phyloP scores from a whole-genome alignment of 2,329 filamentous ascomycete species.

The Paraphaeosphaeria sporulosa region DNA sequence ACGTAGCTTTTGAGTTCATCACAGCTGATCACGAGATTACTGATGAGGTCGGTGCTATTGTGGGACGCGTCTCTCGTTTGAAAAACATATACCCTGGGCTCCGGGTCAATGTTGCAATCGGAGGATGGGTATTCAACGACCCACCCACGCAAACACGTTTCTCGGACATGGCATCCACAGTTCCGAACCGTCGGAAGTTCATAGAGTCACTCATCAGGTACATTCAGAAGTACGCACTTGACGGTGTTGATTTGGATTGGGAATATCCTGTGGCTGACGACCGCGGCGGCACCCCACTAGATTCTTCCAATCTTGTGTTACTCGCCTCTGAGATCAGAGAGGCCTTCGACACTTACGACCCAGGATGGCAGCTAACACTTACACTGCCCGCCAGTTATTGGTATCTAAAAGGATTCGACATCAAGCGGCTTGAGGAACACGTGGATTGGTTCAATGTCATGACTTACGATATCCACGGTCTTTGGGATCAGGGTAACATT shows the following conservation, averaged over 20 bases:
- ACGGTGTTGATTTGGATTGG: constrained; percentile 58
- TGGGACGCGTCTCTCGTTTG: constrained; percentile 18
- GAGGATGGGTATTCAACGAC: constrained; percentile 55
- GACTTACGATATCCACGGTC: constrained; percentile 56
- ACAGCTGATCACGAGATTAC: neutral
- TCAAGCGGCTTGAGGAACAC: constrained; percentile 22
- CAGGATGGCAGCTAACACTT: constrained; percentile 17
- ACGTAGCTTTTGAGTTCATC: neutral
- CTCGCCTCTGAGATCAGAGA: no score
- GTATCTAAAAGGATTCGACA: constrained; percentile 34
- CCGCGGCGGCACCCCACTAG: neutral
- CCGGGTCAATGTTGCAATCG: constrained; percentile 49
- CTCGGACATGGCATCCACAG: constrained; percentile 33
- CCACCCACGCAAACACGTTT: constrained; percentile 45
- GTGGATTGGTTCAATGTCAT: constrained; percentile 56
- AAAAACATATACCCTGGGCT: constrained; percentile 41
- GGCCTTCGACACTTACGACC: neutral
- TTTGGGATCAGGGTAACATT: constrained; percentile 44
- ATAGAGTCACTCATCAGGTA: constrained; percentile 47
- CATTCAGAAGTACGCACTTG: constrained; percentile 51
- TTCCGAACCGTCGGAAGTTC: constrained; percentile 39
- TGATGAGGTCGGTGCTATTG: neutral
- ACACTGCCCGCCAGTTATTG: constrained; percentile 30
- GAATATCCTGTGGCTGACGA: constrained; percentile 27
- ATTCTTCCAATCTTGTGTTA: neutral